Base-by-base conservation (phyloP, 2,329 filamentous ascomycete species). In the Fusarium gaditjirri region DNA sequence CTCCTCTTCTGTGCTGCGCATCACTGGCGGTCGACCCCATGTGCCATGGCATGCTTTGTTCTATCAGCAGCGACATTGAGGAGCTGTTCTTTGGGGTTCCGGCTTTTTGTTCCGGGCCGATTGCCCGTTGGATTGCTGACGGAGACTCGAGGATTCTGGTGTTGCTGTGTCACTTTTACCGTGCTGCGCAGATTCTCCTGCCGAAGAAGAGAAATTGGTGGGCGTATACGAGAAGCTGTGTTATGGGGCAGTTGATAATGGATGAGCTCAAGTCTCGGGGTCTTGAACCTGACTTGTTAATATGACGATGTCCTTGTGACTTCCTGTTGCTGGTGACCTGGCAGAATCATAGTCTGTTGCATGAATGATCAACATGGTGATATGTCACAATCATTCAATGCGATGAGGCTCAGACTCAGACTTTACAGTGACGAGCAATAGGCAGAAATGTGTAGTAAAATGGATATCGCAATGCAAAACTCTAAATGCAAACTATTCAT, bases 401-500 rank as follows among this genome's bases (percentile, higher is more conserved):
- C 19, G 19, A 21, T 21, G 12, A 39, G 36, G 19, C 12, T 13
- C 19, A 39, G 8, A 13, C 33, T 13, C 36, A 39, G 8, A 21
- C 33, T 33, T 33, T 8, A 31, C 33, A 14, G 14, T 14, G 14
- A 21, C 11, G 21, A 7, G 36, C 11, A 41, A 41, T 33, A 33
- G 4, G 31, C 31, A 33, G 31, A 33, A 33, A 13, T 33, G 12
- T 36, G 9, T 36, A 21, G 43, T 46, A 47, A 29, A 44, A 42
- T 31, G n/a, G 38, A 55, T 55, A 55, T 55, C 27, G 36, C 16
- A 44, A 44, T 42, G 29, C 29, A 44, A 44, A 55, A 25, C 29
- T 55, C 53, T 55, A 46, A 55, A 55, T 23, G 53, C 38, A 44
- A 43, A 55, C 38, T 55, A 46, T 54, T 59, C 56, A 59, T 58